Evolutionary conservation across 352 stramenopile species (phyloP).

Genomic region (Pythium coloratum): DNA sequence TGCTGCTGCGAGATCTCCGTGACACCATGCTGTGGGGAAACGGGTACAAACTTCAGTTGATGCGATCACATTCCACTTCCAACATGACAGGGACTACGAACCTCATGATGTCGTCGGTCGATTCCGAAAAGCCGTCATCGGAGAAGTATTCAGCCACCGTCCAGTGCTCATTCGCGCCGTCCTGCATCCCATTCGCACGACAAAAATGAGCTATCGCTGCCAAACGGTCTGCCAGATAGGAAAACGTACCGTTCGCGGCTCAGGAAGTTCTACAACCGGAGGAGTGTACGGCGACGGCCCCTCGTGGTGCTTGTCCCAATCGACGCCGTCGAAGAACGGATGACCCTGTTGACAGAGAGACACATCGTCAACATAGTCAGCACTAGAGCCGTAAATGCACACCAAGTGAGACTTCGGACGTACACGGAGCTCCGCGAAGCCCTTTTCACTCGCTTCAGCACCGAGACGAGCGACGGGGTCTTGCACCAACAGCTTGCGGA

Average conservation of each 20-base stretch:
- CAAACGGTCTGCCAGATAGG: not conserved
- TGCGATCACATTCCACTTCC: not conserved
- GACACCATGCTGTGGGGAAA: slow-evolving; percentile 17
- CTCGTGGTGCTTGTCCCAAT: slow-evolving; percentile 65
- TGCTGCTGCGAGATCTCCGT: slow-evolving; percentile 62
- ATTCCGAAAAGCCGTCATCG: slow-evolving; percentile 74
- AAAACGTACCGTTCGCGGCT: slow-evolving; percentile 31
- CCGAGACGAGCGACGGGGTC: slow-evolving; percentile 54
- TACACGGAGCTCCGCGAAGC: slow-evolving; percentile 72
- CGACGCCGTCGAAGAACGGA: slow-evolving; percentile 74
- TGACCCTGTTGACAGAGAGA: slow-evolving; percentile 42
- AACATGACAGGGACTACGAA: slow-evolving; percentile 5
- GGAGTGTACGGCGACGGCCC: slow-evolving; percentile 61
- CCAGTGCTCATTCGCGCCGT: slow-evolving; percentile 77
- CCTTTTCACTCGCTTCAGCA: slow-evolving; percentile 62
- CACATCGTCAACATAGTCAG: not conserved
- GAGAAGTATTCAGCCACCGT: slow-evolving; percentile 81
- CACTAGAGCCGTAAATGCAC: too few species aligned
- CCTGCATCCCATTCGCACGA: slow-evolving; percentile 29
- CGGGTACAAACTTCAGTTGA: not conserved
- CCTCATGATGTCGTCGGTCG: slow-evolving; percentile 65
- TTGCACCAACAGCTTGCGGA: slow-evolving; percentile 74
- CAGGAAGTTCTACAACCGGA: slow-evolving; percentile 50
- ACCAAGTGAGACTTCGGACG: not conserved
- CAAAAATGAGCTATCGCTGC: not conserved